Base-by-base conservation (phyloP, 495 filamentous ascomycete species). In the Lasiosphaeria hispida region DNA sequence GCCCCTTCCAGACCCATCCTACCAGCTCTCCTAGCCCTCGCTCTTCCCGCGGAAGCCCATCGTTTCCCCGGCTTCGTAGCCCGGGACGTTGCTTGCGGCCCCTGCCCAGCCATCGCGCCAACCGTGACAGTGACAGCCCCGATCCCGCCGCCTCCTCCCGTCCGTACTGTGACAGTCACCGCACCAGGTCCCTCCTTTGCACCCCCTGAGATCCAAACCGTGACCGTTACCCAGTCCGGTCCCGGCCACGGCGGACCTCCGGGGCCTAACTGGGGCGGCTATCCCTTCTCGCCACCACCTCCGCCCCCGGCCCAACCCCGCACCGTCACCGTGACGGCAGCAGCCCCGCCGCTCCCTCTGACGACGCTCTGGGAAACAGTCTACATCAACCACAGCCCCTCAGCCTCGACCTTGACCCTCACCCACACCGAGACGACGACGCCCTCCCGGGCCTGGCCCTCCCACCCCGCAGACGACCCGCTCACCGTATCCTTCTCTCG, bases 81-180 rank as follows among this genome's bases (percentile, higher is more conserved):
- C 18, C n/a, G 59, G 17, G 53, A 61, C 34, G 45, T 41, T 17
- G 34, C 40, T n/a, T 52, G 45, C 33, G 45, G 48, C 8, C 53
- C 48, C 36, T 56, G 59, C 45, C 35, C 42, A 39, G n/a, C 7
- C 3, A 2, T 50, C 15, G 55, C 50, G 33, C 19, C 50, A 51
- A 51, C 49, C 9, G 36, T 55, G 1, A 64, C 62, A 45, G 42
- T 58, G 10, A 61, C 62, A 10, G 15, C 50, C 33, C 35, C 53
- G 1, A 35, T 37, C 6, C 38, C 17, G 10, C 19, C n/a, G n/a
- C n/a, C n/a, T n/a, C n/a, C 35, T 7, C 18, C 57, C 2, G 17
- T 10, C 7, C 34, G 47, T 19, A 55, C 57, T 3, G 17, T 57
- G 0, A 57, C 35, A 0, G 9, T 49, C 0, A 37, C 30, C 13